Conservation (phyloP, 2,329 filamentous ascomycete genomes). For the Aureobasidium mangrovei region DNA sequence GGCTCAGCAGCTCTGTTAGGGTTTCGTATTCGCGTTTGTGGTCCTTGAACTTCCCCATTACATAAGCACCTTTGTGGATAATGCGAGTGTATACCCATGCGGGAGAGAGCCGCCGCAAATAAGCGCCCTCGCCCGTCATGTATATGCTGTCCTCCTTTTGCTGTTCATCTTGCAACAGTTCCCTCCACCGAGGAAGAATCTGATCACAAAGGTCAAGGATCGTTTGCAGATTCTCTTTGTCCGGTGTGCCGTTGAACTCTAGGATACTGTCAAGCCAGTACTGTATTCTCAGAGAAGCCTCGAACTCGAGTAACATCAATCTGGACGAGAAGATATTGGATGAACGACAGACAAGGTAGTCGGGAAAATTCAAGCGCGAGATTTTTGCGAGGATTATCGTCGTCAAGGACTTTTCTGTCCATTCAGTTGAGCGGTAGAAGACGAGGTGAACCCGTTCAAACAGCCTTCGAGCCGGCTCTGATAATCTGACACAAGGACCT, state of each 20-base stretch:
- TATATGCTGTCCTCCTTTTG: conserved; percentile 69
- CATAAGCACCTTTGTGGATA: conserved; percentile 73
- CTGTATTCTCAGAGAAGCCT: conserved; percentile 74
- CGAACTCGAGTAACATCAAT: conserved; percentile 71
- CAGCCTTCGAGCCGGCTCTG: conserved; percentile 60
- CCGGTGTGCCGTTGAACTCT: conserved; percentile 66
- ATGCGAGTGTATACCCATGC: conserved; percentile 92
- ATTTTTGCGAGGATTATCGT: conserved; percentile 92
- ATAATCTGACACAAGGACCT: conserved; percentile 77
- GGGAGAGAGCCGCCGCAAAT: conserved; percentile 80
- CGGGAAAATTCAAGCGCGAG: conserved; percentile 74
- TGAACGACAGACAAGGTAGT: conserved; percentile 83
- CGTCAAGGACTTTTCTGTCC: conserved; percentile 94
- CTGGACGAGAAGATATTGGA: conserved; percentile 80
- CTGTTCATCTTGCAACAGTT: conserved; percentile 63
- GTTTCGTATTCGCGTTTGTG: conserved; percentile 68
- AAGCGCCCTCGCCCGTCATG: conserved; percentile 75
- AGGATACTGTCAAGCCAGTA: conserved; percentile 72
- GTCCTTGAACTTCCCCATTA: conserved; percentile 73
- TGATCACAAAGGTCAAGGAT: conserved; percentile 65
- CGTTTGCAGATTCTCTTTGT: conserved; percentile 54
- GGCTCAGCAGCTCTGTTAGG: conserved; percentile 64
- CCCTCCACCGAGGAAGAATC: conserved; percentile 73
- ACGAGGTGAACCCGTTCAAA: conserved; percentile 94
- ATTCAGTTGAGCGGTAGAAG: conserved; percentile 91